Conservation (phyloP, 768 basidiomycete genomes). For the Lentinus brumalis region DNA sequence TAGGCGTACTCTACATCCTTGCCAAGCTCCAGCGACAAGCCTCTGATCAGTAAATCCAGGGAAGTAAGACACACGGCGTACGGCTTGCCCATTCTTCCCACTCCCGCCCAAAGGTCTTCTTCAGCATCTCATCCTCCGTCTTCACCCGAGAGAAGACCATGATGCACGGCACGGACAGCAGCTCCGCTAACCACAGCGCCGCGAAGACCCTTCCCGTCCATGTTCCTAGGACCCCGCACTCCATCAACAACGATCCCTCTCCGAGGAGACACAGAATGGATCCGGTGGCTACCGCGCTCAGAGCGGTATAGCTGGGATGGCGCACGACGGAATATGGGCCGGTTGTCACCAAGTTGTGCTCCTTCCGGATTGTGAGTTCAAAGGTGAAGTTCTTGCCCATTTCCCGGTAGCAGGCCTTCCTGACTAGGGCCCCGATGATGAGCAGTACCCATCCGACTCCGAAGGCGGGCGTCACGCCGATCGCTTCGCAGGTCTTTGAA, state of each 20-base stretch:
- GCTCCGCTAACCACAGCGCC: conserved; percentile 6
- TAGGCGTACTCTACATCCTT: no score
- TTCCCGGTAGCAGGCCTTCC: conserved; percentile 25
- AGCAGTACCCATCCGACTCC: conserved; percentile 15
- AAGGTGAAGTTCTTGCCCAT: conserved; percentile 33
- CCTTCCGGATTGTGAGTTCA: conserved; percentile 27
- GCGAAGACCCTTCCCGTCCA: conserved; percentile 9
- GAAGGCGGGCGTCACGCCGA: conserved; percentile 18
- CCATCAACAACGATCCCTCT: conserved; percentile 21
- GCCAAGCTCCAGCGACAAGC: neutral
- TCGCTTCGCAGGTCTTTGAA: neutral
- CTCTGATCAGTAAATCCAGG: conserved; percentile 10
- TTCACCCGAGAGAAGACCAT: conserved; percentile 6
- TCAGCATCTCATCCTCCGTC: conserved; percentile 22
- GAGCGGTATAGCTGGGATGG: conserved; percentile 31
- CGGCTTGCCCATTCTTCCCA: conserved; percentile 24
- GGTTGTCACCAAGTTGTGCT: conserved; percentile 29
- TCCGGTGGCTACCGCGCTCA: conserved; percentile 13
- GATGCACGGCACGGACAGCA: conserved; percentile 5
- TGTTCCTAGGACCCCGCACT: conserved; percentile 16
- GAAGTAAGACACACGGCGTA: conserved; percentile 22
- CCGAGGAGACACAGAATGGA: conserved; percentile 6
- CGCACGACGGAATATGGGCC: conserved; percentile 34
- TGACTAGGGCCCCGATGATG: conserved; percentile 12
- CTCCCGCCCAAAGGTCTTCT: conserved; percentile 20